Conservation (phyloP, 208 protist genomes). For the Spongospora subterranea region DNA sequence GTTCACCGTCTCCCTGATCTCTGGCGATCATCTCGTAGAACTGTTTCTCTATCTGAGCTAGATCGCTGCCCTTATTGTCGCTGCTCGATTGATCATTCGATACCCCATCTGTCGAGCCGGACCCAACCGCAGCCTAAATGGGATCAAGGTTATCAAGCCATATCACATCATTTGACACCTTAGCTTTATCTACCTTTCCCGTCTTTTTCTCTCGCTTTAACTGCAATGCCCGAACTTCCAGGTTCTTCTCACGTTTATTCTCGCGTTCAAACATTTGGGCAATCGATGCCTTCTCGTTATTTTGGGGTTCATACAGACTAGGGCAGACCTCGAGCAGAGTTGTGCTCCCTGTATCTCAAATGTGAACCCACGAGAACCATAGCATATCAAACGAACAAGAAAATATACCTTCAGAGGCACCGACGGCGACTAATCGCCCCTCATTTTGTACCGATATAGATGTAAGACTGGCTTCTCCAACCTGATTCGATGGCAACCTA, state of each 20-base stretch:
- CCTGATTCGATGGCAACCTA: constrained; percentile 82
- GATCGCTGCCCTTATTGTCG: background rate
- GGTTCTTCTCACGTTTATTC: constrained; percentile 86
- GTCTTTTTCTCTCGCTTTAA: constrained; percentile 54
- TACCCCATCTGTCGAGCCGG: too few species aligned
- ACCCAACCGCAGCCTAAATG: background rate
- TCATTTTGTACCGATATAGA: constrained; percentile 66
- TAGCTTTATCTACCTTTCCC: constrained; percentile 24
- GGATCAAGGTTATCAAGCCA: background rate
- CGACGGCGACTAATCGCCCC: constrained; percentile 84
- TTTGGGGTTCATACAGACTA: constrained; percentile 80
- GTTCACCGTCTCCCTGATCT: background rate
- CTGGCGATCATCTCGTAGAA: background rate
- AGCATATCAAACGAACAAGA: background rate
- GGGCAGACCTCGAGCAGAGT: constrained; percentile 87
- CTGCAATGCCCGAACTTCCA: constrained; percentile 79
- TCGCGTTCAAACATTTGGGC: constrained; percentile 88
- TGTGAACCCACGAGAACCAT: background rate
- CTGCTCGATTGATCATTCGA: background rate
- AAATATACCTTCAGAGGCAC: constrained; percentile 81
- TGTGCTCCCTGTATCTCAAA: constrained; percentile 77
- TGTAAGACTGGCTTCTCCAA: constrained; percentile 59
- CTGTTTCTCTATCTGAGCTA: background rate
- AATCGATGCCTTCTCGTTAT: constrained; percentile 85
- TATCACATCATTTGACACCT: too few species aligned